These are phyloP conservation scores for Wickerhamomyces canadensis DNA, from an alignment of 805 yeast species.

Conservation along the genomic window DNA sequence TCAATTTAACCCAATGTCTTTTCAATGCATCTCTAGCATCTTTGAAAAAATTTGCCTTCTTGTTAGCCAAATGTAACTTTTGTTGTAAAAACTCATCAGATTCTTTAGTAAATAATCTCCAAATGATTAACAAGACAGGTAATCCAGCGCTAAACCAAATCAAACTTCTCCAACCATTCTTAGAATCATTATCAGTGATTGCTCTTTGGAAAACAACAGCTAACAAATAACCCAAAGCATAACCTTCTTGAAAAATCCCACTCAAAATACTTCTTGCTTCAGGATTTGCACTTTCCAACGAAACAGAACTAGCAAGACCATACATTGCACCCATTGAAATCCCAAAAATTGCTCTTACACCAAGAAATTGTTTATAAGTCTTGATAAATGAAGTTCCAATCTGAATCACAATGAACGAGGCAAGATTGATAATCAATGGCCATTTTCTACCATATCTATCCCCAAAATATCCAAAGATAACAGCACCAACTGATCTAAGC, in stretches of 20 bases:
- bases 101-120: conserved; percentile 42
- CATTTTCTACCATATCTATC: conserved; percentile 59
- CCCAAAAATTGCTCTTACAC: conserved; percentile 59
- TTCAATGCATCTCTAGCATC: conserved; percentile 31
- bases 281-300: conserved; percentile 42
- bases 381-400: conserved; percentile 60
- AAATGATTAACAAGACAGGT: conserved; percentile 34
- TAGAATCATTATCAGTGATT: conserved; percentile 43
- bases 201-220: conserved; percentile 65
- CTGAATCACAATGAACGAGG: conserved; percentile 45
- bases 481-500: conserved; percentile 64
- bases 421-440: conserved; percentile 45
- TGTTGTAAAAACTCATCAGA: conserved; percentile 45
- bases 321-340: conserved; percentile 46
- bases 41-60: conserved; percentile 28
- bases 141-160: conserved; percentile 69
- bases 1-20: conserved; percentile 52
- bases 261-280: conserved; percentile 52
- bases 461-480: conserved; percentile 53
- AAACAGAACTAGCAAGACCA: conserved; percentile 38
- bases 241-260: conserved; percentile 78
- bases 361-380: conserved; percentile 52
- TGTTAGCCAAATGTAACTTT: conserved; percentile 30
- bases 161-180: conserved; percentile 55
- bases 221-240: conserved; percentile 61